A percentile compares a stretch with the other conserved stretches of the same genome.
Conservation (phyloP, 768 basidiomycete species). For the Suillus hirtellus region DNA sequence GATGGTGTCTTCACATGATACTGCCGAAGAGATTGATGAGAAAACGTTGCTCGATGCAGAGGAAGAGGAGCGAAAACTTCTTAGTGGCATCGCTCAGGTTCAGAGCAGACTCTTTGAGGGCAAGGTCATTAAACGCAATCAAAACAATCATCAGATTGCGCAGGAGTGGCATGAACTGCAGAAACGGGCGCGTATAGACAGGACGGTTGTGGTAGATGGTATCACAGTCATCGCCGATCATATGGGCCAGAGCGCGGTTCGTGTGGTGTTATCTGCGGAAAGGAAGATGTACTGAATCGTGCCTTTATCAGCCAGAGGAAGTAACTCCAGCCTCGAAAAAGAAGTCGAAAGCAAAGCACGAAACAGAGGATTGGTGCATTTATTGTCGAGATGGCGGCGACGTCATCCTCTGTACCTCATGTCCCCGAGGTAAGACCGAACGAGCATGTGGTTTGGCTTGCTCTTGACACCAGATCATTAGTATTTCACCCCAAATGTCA, state of each 20-base stretch:
- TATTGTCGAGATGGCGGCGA: slow-evolving; percentile 61
- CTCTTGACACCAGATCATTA: slow-evolving; percentile 20
- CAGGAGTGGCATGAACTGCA: slow-evolving; percentile 47
- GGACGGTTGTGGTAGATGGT: slow-evolving; percentile 41
- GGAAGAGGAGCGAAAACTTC: slow-evolving; percentile 51
- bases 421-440: slow-evolving; percentile 51
- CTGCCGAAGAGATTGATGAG: slow-evolving; percentile 15
- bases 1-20: slow-evolving; percentile 22
- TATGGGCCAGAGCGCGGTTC: slow-evolving; percentile 31
- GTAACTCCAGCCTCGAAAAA: slow-evolving; percentile 29
- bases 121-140: slow-evolving; percentile 34
- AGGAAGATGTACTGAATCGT: neutral
- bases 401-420: slow-evolving; percentile 45
- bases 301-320: slow-evolving; percentile 18
- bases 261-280: slow-evolving; percentile 9
- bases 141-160: slow-evolving; percentile 44
- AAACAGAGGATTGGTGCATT: slow-evolving; percentile 60
- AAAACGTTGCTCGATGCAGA: slow-evolving; percentile 44
- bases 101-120: slow-evolving; percentile 62
- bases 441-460: slow-evolving; percentile 4
- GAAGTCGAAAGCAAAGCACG: slow-evolving; percentile 38
- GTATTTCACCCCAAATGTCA: slow-evolving; percentile 57
- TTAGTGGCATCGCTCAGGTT: slow-evolving; percentile 60
- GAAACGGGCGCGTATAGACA: slow-evolving; percentile 43
- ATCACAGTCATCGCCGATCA: slow-evolving; percentile 34